Base-by-base conservation (phyloP, 1,284 basidiomycete species). In the Boletus semigastroideus region DNA sequence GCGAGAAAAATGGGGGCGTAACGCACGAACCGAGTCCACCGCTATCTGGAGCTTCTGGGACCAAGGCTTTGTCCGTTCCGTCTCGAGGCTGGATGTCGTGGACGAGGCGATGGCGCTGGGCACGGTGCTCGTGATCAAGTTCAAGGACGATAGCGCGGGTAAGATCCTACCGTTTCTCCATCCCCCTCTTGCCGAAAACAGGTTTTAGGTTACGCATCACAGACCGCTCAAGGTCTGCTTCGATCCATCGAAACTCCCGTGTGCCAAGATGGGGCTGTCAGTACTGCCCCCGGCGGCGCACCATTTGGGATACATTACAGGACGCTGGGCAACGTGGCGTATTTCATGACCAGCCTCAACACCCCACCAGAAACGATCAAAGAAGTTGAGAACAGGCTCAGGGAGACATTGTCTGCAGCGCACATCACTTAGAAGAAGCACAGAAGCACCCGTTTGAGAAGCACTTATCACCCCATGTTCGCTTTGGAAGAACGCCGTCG, bases 281-380 rank as follows among this genome's bases (percentile, higher is more conserved):
- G 79, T 7, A 54, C 74, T 0, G 78, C 78, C 6, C 79, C 81
- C 3, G 80, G 80, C 0, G 81, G 79, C 9, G 76, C 75, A 10
- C 75, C 78, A 0, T 93, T 89, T 64, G 81, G 84, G 19, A 80
- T 98, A 16, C 91, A 98, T 69, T 94, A 84, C 53, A 78, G 96
- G 55, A 95, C 96, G 0, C 74, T 98, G 25, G 96, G 96, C 0
- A 87, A 97, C 62, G 89, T 98, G 11, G 87, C 91, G 12, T 99
- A 99, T 71, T 87, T 98, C 69, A 98, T 99, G 83, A 89, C 86
- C 7, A 95, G 90, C 71, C 77, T 98, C 40, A 94, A 94, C 63
- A 92, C 90, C 1, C 65, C 72, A 2, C 48, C 71, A 1, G 60
- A 67, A 10, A 76, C 78, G n/a, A 73, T 87, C 33, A 76, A 80